Evolutionary conservation across 768 basidiomycete genomes (phyloP).

Genomic region (Mycena vulgaris): DNA sequence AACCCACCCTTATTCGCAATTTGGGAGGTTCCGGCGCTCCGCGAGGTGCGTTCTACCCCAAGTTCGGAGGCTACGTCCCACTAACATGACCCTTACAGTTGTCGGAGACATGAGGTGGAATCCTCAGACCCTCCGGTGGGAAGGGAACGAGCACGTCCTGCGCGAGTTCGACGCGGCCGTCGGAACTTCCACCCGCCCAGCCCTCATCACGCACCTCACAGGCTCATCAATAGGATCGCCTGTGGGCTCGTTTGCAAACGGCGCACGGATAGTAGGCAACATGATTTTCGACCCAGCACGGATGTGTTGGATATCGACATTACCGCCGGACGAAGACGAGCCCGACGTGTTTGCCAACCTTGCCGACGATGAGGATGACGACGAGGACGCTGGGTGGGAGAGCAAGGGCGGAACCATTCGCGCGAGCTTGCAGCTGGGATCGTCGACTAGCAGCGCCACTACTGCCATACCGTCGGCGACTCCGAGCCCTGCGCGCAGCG

Average conservation of each 20-base stretch:
- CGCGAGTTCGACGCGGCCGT: conserved; percentile 92
- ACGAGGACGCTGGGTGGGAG: conserved; percentile 72
- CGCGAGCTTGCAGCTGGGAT: conserved; percentile 62
- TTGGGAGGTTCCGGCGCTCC: conserved; percentile 75
- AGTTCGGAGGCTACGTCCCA: not conserved
- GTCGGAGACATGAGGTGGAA: conserved; percentile 99
- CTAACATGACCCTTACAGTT: conserved; percentile 63
- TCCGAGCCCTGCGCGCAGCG: conserved; percentile 74
- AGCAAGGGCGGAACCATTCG: conserved; percentile 87
- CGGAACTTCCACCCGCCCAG: conserved; percentile 90
- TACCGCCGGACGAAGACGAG: conserved; percentile 91
- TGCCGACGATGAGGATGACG: conserved; percentile 91
- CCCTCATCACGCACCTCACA: conserved; percentile 94
- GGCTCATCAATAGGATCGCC: conserved; percentile 91
- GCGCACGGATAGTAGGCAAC: conserved; percentile 93
- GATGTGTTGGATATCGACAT: conserved; percentile 95
- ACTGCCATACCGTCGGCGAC: conserved; percentile 55
- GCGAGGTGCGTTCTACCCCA: conserved; percentile 75
- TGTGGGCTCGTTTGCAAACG: conserved; percentile 78
- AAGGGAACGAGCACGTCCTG: conserved; percentile 94
- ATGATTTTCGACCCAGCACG: conserved; percentile 97
- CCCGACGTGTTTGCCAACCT: conserved; percentile 96
- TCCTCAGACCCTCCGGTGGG: conserved; percentile 91
- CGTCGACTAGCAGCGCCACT: conserved; percentile 47
- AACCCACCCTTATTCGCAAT: conserved; percentile 92